Evolutionary conservation across 1,284 basidiomycete genomes (phyloP).

Genomic region (Cystobasidiaceae sp.): DNA sequence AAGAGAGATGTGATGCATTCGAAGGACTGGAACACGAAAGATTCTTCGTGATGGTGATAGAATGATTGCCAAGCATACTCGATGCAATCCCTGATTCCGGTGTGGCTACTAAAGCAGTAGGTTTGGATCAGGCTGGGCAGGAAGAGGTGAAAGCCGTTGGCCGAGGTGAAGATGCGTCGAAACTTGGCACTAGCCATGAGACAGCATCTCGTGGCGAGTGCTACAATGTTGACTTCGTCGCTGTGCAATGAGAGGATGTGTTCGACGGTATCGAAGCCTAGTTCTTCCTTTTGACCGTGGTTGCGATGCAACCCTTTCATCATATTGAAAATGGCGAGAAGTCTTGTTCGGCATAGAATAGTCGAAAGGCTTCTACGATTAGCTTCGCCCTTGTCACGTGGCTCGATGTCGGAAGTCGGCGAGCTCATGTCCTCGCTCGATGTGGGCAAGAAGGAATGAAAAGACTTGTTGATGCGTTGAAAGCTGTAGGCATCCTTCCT

Average conservation of each 20-base stretch:
- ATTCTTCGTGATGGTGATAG: constrained; percentile 4
- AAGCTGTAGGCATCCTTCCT: not conserved
- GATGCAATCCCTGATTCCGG: not conserved
- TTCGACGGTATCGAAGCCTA: constrained; percentile 8
- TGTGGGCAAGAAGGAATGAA: not conserved
- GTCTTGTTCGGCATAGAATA: not conserved
- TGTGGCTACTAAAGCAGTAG: not conserved
- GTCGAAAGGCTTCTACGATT: not conserved
- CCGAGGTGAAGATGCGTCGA: constrained; percentile 4
- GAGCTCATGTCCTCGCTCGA: no score
- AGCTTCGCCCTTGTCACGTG: not conserved
- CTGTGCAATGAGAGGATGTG: not conserved
- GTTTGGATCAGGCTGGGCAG: constrained; percentile 9
- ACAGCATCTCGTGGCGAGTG: not conserved
- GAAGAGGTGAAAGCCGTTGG: constrained; percentile 10
- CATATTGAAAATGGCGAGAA: not conserved
- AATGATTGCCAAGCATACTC: constrained; percentile 9
- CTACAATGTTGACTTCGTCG: constrained; percentile 8
- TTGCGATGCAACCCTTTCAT: constrained; percentile 1
- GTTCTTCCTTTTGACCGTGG: not conserved
- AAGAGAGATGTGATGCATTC: not conserved
- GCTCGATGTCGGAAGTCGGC: no score
- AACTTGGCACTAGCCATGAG: constrained; percentile 4
- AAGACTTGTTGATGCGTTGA: not conserved
- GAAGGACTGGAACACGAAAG: constrained; percentile 14